These are phyloP conservation scores for Apiotrichum veenhuisii DNA, from an alignment of 1,284 basidiomycete genomes.

Conservation along the genomic window DNA sequence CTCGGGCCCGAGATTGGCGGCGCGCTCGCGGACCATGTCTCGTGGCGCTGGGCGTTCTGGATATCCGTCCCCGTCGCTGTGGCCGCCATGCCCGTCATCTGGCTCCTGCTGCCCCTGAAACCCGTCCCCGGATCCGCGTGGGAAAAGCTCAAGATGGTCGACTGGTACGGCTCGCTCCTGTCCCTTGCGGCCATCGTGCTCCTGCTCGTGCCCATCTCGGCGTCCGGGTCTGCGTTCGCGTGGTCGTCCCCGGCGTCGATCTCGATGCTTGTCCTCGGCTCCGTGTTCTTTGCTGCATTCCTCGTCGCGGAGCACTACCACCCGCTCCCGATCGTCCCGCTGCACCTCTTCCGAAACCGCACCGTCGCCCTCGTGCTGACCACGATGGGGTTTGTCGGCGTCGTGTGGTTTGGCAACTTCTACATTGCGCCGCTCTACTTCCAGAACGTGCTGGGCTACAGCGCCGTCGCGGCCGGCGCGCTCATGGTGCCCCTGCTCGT, in stretches of 20 bases:
- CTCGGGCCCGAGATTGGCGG: constrained; percentile 33
- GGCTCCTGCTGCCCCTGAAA: constrained; percentile 28
- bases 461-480: constrained; percentile 26
- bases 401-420: constrained; percentile 27
- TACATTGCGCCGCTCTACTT: constrained; percentile 32
- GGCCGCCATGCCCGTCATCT: constrained; percentile 28
- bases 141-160: constrained; percentile 31
- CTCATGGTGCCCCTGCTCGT: constrained; percentile 34
- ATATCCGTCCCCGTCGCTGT: constrained; percentile 25
- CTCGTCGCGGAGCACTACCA: constrained; percentile 18
- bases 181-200: constrained; percentile 30
- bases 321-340: neutral
- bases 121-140: constrained; percentile 20
- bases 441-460: constrained; percentile 26
- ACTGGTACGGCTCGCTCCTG: constrained; percentile 29
- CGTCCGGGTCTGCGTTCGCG: constrained; percentile 24
- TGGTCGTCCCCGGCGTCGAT: constrained; percentile 26
- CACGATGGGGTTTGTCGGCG: constrained; percentile 31
- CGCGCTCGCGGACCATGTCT: constrained; percentile 24
- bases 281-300: constrained; percentile 18
- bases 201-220: constrained; percentile 27
- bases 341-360: constrained; percentile 20
- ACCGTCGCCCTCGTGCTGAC: constrained; percentile 30
- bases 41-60: constrained; percentile 37
- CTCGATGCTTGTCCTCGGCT: constrained; percentile 23